Conservation (phyloP, 768 basidiomycete species). For the Russula griseocarnosa region DNA sequence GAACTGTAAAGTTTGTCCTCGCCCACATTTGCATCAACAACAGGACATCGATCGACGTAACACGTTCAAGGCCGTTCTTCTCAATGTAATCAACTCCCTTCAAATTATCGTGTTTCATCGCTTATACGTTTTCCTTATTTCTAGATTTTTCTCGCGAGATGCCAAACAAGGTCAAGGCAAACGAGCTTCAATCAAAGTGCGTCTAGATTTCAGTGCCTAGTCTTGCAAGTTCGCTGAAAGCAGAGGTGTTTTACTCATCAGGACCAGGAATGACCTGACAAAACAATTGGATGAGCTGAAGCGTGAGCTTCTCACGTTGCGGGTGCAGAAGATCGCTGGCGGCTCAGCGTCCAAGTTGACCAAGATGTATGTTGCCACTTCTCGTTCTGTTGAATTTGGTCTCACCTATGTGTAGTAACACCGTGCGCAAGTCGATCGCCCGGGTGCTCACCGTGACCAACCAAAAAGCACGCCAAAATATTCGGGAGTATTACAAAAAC, state of each 20-base stretch:
- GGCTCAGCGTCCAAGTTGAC: slow-evolving; percentile 94
- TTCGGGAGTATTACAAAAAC: slow-evolving; percentile 95
- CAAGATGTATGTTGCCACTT: slow-evolving; percentile 72
- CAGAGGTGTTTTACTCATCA: slow-evolving; percentile 33
- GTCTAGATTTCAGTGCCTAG: slow-evolving; percentile 30
- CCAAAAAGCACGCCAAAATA: slow-evolving; percentile 95
- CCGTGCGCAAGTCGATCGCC: slow-evolving; percentile 97
- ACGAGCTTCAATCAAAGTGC: slow-evolving; percentile 94
- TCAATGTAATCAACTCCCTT: slow-evolving; percentile 37
- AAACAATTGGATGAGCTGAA: slow-evolving; percentile 94
- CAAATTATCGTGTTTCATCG: background rate
- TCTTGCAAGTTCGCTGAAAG: background rate
- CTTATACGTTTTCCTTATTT: background rate
- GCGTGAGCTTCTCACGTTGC: slow-evolving; percentile 87
- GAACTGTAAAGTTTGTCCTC: slow-evolving; percentile 40
- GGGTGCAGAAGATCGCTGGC: slow-evolving; percentile 97
- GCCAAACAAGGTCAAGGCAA: slow-evolving; percentile 92
- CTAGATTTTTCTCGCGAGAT: slow-evolving; percentile 45
- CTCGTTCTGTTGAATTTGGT: background rate
- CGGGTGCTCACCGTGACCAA: slow-evolving; percentile 98
- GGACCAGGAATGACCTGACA: slow-evolving; percentile 94
- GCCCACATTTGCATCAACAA: slow-evolving; percentile 33
- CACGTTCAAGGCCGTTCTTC: slow-evolving; percentile 33
- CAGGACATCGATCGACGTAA: slow-evolving; percentile 30
- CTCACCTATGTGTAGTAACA: slow-evolving; percentile 52